Evolutionary conservation across 2,329 filamentous ascomycete genomes (phyloP).

Genomic region (Lachnum nothofagi): DNA sequence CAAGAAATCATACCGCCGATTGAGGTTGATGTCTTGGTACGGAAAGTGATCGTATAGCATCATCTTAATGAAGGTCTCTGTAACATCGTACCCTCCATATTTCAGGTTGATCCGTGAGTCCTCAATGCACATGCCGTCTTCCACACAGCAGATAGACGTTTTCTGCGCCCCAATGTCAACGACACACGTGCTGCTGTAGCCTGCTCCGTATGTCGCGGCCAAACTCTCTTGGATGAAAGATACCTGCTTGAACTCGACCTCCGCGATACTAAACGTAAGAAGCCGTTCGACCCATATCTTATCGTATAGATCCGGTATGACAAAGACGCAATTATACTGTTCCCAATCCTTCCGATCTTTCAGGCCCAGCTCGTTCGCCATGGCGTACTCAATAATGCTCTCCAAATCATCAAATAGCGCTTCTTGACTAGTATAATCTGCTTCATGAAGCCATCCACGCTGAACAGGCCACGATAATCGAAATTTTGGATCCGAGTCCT

Average conservation of each 20-base stretch:
- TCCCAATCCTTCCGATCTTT: conserved; percentile 74
- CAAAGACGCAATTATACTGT: conserved; percentile 92
- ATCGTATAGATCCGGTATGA: conserved; percentile 95
- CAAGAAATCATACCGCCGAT: conserved; percentile 83
- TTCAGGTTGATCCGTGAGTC: conserved; percentile 95
- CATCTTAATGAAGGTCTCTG: conserved; percentile 94
- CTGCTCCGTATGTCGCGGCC: conserved; percentile 89
- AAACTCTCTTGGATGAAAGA: conserved; percentile 96
- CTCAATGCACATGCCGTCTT: conserved; percentile 90
- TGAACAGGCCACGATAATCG: conserved; percentile 89
- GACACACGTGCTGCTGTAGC: conserved; percentile 88
- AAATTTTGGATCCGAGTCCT: conserved; percentile 83
- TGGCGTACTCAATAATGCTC: conserved; percentile 76
- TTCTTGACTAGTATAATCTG: conserved; percentile 75
- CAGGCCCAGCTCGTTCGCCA: conserved; percentile 78
- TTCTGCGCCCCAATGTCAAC: conserved; percentile 97
- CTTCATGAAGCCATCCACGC: conserved; percentile 83
- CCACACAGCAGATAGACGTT: conserved; percentile 93
- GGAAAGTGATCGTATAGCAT: conserved; percentile 95
- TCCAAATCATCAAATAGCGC: conserved; percentile 83
- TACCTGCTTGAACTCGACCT: conserved; percentile 83
- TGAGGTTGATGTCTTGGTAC: conserved; percentile 89
- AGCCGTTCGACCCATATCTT: conserved; percentile 83
- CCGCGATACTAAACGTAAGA: conserved; percentile 77
- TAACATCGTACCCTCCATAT: conserved; percentile 87